phyloP scores from a whole-genome alignment of 192 early-diverging fungal genomes.

The Haplosporangium gracile region DNA sequence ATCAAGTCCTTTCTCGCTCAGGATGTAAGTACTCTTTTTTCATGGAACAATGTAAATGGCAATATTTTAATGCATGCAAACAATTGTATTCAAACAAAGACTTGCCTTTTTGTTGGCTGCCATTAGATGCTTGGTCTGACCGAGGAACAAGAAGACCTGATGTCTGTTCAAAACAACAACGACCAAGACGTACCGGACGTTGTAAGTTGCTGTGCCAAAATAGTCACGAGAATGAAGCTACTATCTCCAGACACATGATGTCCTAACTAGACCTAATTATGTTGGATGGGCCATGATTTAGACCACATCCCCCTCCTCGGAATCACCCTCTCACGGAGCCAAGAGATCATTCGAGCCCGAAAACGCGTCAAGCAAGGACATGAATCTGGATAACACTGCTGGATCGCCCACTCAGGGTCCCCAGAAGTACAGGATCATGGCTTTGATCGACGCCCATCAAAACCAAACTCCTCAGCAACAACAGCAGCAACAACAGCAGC shows the following conservation, averaged over 20 bases:
- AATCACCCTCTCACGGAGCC: conserved; percentile 43
- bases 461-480: conserved; percentile 24
- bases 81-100: not conserved
- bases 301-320: not conserved
- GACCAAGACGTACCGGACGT: conserved; percentile 36
- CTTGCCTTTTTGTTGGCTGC: not conserved
- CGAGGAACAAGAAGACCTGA: conserved; percentile 36
- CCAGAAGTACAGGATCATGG: conserved; percentile 53
- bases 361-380: not conserved
- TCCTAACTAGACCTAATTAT: not conserved
- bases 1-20: conserved; percentile 55
- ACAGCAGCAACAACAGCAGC: conserved; percentile 21
- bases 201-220: conserved; percentile 16
- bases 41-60: too few species aligned
- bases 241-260: not conserved
- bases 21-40: conserved; percentile 24
- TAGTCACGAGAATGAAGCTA: not conserved
- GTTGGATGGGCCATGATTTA: not conserved
- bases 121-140: conserved; percentile 48
- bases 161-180: conserved; percentile 19
- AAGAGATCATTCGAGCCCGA: conserved; percentile 46
- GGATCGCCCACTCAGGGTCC: conserved; percentile 50
- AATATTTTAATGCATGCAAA: not conserved
- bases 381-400: not conserved
- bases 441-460: conserved; percentile 52